These are phyloP conservation scores for Nicotiana knightiana DNA, from an alignment of 257 asterid genomes.

Conservation along the genomic window DNA sequence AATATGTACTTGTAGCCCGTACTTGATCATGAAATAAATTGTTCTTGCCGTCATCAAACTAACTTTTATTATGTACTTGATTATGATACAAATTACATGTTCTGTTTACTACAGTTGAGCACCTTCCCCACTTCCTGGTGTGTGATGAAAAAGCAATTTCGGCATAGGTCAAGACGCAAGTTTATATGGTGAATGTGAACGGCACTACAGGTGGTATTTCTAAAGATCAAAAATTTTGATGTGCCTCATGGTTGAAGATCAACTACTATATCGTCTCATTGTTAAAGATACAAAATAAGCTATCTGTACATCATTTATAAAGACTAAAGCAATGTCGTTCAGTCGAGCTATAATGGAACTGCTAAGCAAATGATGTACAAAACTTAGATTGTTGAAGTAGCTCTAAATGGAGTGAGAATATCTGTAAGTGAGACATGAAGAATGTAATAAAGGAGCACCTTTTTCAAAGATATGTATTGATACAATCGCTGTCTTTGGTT, in stretches of 20 bases:
- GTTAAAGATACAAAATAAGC: neutral
- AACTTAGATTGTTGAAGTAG: neutral
- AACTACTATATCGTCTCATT: neutral
- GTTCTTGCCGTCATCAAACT: neutral
- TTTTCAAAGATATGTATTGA: neutral
- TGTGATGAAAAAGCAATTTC: conserved; percentile 61
- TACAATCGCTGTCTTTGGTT: neutral
- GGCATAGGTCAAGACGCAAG: conserved; percentile 48
- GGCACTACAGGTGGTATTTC: neutral
- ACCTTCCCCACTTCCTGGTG: conserved; percentile 73
- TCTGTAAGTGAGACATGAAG: neutral
- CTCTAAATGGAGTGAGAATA: neutral
- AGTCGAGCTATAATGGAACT: neutral
- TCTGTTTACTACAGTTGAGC: conserved; percentile 55
- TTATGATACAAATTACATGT: neutral
- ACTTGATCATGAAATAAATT: neutral
- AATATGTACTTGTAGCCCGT: neutral
- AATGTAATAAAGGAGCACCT: neutral
- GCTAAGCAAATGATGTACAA: neutral
- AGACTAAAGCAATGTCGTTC: neutral
- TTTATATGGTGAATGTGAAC: conserved; percentile 43
- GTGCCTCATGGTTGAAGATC: neutral
- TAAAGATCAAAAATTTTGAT: neutral
- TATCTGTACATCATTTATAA: neutral
- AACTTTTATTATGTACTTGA: neutral